phyloP scores from a whole-genome alignment of 2,329 filamentous ascomycete species.

The Teratosphaeria viscida region DNA sequence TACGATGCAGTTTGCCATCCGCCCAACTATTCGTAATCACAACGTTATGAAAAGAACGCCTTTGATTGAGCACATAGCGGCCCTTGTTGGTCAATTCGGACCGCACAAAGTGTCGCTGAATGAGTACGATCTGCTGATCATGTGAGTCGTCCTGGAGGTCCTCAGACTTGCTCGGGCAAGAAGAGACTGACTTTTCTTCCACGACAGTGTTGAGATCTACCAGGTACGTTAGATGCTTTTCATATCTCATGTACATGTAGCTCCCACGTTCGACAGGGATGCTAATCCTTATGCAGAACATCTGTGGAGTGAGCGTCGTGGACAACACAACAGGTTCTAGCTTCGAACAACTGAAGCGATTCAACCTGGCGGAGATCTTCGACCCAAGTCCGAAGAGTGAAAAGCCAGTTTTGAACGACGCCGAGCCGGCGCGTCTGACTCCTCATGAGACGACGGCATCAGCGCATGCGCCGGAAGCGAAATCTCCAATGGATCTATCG shows the following conservation, averaged over 20 bases:
- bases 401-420: background rate
- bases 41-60: conserved; percentile 54
- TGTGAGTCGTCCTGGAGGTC: conserved; percentile 25
- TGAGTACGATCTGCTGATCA: conserved; percentile 65
- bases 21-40: conserved; percentile 66
- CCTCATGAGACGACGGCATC: background rate
- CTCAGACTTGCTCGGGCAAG: background rate
- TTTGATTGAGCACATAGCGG: conserved; percentile 62
- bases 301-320: conserved; percentile 71
- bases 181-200: background rate
- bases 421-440: background rate
- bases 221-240: conserved; percentile 45
- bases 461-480: background rate
- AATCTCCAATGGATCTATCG: background rate
- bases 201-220: conserved; percentile 55
- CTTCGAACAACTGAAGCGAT: conserved; percentile 65
- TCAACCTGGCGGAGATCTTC: conserved; percentile 63
- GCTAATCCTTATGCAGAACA: conserved; percentile 41
- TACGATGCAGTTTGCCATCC: conserved; percentile 64
- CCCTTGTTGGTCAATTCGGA: conserved; percentile 45
- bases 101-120: conserved; percentile 69
- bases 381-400: conserved; percentile 34
- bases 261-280: conserved; percentile 1
- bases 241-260: background rate
- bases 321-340: conserved; percentile 40